Evolutionary conservation across 2,329 filamentous ascomycete species (phyloP).

Genomic region (Colletotrichum aenigma): DNA sequence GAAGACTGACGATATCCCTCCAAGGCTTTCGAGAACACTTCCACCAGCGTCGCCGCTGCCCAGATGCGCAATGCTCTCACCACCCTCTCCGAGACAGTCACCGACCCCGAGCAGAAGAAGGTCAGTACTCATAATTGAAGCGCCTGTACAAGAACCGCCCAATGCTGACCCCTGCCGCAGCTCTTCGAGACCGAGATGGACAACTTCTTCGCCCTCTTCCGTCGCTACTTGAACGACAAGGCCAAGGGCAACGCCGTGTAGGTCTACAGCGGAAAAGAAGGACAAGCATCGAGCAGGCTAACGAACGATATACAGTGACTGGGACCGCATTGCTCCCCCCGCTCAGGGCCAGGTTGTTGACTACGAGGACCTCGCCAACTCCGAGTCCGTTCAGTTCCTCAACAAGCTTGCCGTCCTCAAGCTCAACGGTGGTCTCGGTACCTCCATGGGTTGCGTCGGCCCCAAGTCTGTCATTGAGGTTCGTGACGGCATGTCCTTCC

Average conservation of each 20-base stretch:
- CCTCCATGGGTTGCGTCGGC: constrained; percentile 98
- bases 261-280: constrained; percentile 31
- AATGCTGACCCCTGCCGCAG: constrained; percentile 44
- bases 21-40: constrained; percentile 98
- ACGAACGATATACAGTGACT: constrained; percentile 66
- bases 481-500: constrained; percentile 99
- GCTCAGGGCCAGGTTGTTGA: constrained; percentile 93
- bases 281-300: constrained; percentile 1
- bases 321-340: constrained; percentile 95
- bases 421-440: constrained; percentile 98
- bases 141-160: background rate
- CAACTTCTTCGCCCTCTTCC: constrained; percentile 99
- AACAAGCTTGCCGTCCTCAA: constrained; percentile 98
- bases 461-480: constrained; percentile 99
- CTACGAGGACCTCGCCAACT: constrained; percentile 88
- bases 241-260: constrained; percentile 93
- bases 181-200: constrained; percentile 99
- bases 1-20: constrained; percentile 33
- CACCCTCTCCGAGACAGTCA: constrained; percentile 86
- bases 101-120: constrained; percentile 83
- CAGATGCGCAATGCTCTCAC: constrained; percentile 99
- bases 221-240: constrained; percentile 97
- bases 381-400: constrained; percentile 90
- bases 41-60: constrained; percentile 94
- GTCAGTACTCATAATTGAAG: constrained; percentile 49